phyloP scores from a whole-genome alignment of 2,329 filamentous ascomycete species.

The Neoarthrinium moseri region DNA sequence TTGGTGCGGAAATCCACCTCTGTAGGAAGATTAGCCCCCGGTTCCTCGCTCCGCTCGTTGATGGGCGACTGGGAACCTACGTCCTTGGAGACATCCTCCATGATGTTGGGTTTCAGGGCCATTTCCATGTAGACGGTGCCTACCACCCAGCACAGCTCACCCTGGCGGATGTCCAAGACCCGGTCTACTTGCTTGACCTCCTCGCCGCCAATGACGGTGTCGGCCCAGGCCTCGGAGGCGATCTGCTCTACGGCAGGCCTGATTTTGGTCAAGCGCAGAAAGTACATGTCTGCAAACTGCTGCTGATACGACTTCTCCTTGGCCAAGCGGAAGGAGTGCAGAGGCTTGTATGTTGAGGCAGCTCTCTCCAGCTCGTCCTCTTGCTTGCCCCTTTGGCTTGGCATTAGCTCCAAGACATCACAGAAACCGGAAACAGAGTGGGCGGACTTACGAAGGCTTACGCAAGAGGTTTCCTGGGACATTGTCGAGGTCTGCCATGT shows the following conservation, averaged over 20 bases:
- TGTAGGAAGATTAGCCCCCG: too few species aligned
- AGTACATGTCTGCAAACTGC: conserved; percentile 98
- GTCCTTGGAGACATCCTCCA: conserved; percentile 93
- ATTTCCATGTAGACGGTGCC: conserved; percentile 98
- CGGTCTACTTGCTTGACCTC: conserved; percentile 74
- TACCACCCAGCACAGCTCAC: conserved; percentile 90
- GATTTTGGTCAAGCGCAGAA: conserved; percentile 81
- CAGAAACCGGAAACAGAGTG: too few species aligned
- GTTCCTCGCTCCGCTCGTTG: too few species aligned
- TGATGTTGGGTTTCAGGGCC: conserved; percentile 90
- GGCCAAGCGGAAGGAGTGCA: conserved; percentile 72
- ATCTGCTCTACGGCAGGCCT: conserved; percentile 78
- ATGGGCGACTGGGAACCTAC: conserved; percentile 45
- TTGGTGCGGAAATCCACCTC: conserved; percentile 87
- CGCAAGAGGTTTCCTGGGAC: conserved; percentile 42
- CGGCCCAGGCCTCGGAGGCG: conserved; percentile 74
- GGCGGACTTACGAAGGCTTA: conserved; percentile 50
- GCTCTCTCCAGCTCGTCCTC: conserved; percentile 48
- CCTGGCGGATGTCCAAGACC: conserved; percentile 93
- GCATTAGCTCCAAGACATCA: neutral
- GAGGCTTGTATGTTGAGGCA: conserved; percentile 65
- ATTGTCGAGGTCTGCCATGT: conserved; percentile 45
- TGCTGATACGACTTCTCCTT: conserved; percentile 79
- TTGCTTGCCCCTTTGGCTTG: conserved; percentile 30
- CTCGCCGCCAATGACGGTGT: conserved; percentile 75